Conservation (phyloP, 257 asterid species). For the Nicotiana otophora region DNA sequence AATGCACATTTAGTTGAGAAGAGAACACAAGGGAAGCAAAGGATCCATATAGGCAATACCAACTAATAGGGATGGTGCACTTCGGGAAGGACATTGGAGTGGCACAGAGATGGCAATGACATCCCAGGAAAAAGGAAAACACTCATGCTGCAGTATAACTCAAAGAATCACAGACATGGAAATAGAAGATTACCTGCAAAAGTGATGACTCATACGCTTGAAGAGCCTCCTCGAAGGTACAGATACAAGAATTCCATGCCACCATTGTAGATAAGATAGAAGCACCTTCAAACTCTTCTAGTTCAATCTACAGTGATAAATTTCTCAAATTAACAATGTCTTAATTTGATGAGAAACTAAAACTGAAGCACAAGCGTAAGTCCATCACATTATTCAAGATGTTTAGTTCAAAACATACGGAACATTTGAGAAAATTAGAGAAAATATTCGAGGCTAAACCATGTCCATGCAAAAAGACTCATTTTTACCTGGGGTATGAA, state of each 20-base stretch:
- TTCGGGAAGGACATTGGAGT: neutral
- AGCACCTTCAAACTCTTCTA: conserved; percentile 64
- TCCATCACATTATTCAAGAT: neutral
- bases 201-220: conserved; percentile 41
- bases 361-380: neutral
- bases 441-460: neutral
- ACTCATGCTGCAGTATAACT: neutral
- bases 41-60: neutral
- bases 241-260: conserved; percentile 63
- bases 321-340: neutral
- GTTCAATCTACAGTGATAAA: conserved; percentile 55
- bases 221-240: conserved; percentile 56
- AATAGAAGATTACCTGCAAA: conserved; percentile 59
- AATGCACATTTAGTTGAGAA: neutral
- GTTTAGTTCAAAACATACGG: neutral
- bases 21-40: neutral
- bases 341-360: neutral
- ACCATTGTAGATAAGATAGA: conserved; percentile 53
- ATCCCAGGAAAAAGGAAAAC: neutral
- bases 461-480: neutral
- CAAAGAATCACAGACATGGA: neutral
- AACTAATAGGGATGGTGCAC: neutral
- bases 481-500: conserved; percentile 71
- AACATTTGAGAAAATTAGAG: neutral
- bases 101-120: neutral